A percentile compares a stretch with the other conserved stretches of the same genome.
Evolutionary conservation across 805 yeast genomes (phyloP).

Genomic region (Spathaspora girioi): DNA sequence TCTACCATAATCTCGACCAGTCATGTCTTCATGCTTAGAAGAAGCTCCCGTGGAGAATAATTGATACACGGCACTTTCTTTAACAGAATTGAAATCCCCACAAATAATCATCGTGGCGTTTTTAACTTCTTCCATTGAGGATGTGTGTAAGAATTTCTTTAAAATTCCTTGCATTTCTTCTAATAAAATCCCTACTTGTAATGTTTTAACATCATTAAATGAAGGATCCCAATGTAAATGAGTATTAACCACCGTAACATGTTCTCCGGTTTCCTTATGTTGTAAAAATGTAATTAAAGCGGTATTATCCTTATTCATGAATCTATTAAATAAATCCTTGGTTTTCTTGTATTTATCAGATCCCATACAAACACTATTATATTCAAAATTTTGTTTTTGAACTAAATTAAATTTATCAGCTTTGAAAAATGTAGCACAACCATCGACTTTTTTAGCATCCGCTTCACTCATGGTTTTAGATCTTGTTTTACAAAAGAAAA

Average conservation of each 20-base stretch:
- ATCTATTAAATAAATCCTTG: conserved; percentile 91
- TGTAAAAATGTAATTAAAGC: conserved; percentile 77
- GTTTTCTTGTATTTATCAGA: conserved; percentile 87
- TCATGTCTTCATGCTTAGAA: conserved; percentile 74
- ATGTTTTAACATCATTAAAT: conserved; percentile 90
- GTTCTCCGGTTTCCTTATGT: conserved; percentile 67
- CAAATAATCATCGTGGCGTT: conserved; percentile 78
- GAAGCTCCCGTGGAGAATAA: conserved; percentile 78
- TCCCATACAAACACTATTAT: conserved; percentile 74
- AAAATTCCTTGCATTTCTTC: conserved; percentile 77
- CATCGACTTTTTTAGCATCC: conserved; percentile 90
- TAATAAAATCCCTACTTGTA: conserved; percentile 87
- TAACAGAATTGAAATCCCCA: conserved; percentile 92
- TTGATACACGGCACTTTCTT: conserved; percentile 88
- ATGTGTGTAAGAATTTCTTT: conserved; percentile 44
- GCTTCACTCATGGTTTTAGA: conserved; percentile 82
- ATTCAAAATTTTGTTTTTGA: conserved; percentile 75
- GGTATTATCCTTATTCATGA: conserved; percentile 92
- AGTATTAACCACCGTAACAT: conserved; percentile 75
- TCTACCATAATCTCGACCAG: conserved; percentile 85
- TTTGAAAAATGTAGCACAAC: conserved; percentile 93
- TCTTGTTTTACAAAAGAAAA: conserved; percentile 84
- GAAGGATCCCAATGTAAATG: conserved; percentile 99
- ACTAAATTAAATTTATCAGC: conserved; percentile 63
- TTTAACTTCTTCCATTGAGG: conserved; percentile 49